A percentile compares a stretch with the other conserved stretches of the same genome.
phyloP scores from a whole-genome alignment of 2,329 filamentous ascomycete species.

The Verticillium klebahnii region DNA sequence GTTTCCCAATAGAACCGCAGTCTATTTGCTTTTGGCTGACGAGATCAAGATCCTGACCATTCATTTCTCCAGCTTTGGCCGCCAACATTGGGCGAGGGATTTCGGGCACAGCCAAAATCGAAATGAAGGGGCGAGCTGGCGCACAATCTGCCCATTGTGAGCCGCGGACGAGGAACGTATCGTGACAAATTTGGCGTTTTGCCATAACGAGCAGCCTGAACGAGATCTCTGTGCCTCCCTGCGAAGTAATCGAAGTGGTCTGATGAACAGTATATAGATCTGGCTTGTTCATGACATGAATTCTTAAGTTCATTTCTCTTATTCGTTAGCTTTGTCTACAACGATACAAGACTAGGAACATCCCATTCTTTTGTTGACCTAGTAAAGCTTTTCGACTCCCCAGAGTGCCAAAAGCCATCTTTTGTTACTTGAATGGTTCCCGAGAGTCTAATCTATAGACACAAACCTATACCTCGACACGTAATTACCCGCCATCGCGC shows the following conservation, averaged over 20 bases:
- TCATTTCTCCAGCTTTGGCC: neutral
- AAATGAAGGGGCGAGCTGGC: neutral
- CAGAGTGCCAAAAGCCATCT: neutral
- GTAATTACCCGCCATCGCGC: neutral
- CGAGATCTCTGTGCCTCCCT: too few relatives aligned
- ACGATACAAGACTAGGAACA: neutral
- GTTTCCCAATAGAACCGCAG: slow-evolving; percentile 8
- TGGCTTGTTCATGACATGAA: too few relatives aligned
- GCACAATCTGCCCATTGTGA: neutral
- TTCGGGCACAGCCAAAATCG: neutral
- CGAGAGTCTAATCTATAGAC: neutral
- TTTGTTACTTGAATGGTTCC: neutral
- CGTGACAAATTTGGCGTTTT: neutral
- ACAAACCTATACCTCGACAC: neutral
- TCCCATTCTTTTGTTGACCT: neutral
- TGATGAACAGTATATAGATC: too few relatives aligned
- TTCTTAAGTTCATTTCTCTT: too few relatives aligned
- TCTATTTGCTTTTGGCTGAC: slow-evolving; percentile 8
- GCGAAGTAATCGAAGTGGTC: too few relatives aligned
- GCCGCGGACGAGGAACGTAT: neutral
- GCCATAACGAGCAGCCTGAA: neutral
- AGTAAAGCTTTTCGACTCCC: neutral
- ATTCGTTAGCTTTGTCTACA: too few relatives aligned
- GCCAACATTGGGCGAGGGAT: neutral
- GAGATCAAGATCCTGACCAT: neutral